Evolutionary conservation across 805 yeast species (phyloP).

Genomic region (Candida germanica): DNA sequence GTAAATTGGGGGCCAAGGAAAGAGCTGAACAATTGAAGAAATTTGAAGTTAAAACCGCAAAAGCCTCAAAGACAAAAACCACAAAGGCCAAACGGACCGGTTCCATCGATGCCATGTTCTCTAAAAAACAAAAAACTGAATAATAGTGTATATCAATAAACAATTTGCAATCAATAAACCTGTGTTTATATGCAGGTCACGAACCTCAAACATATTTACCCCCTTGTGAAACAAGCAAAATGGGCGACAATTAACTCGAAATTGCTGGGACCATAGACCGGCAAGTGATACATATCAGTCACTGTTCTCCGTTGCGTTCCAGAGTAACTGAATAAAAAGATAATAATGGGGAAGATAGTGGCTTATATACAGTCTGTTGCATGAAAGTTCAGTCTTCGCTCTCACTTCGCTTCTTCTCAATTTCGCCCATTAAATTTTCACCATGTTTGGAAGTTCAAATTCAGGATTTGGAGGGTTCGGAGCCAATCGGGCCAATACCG

Average conservation of each 20-base stretch:
- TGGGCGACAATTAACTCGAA: no score
- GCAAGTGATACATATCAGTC: no score
- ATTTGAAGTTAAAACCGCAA: slow-evolving; percentile 51
- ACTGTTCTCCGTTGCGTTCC: no score
- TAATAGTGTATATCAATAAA: not conserved
- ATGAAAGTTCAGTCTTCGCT: not conserved
- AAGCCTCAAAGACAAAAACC: slow-evolving; percentile 11
- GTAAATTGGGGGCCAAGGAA: slow-evolving; percentile 60
- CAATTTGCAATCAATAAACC: no score
- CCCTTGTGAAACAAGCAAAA: no score
- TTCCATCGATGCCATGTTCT: slow-evolving; percentile 11
- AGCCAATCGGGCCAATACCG: slow-evolving; percentile 18
- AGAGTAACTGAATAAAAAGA: no score
- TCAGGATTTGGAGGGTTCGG: slow-evolving; percentile 53
- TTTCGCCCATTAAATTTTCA: no score
- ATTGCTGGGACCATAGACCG: no score
- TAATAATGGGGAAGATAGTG: no score
- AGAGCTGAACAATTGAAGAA: slow-evolving; percentile 67
- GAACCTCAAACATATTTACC: no score
- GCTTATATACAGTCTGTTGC: no score
- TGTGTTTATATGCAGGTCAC: no score
- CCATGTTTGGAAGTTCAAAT: slow-evolving; percentile 47
- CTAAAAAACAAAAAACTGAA: slow-evolving; percentile 11
- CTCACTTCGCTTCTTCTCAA: not conserved
- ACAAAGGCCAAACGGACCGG: slow-evolving; percentile 5